Conservation (phyloP, 192 early-diverging fungal genomes). For the Entomortierella lignicola region DNA sequence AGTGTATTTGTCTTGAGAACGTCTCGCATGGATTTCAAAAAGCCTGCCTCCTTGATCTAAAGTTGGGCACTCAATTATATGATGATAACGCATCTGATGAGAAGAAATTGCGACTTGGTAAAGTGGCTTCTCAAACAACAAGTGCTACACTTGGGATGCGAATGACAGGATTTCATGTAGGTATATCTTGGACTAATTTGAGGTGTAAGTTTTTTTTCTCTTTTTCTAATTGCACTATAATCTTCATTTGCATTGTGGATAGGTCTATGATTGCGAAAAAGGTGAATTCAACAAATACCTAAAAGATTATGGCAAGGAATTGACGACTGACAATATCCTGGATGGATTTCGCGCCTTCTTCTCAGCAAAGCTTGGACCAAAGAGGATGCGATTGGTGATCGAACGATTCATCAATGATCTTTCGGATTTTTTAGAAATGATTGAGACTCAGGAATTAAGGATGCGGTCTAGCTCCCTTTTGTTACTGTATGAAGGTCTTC, state of each 20-base stretch:
- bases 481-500: conserved; percentile 84
- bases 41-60: conserved; percentile 89
- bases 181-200: background rate
- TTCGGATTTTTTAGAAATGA: conserved; percentile 63
- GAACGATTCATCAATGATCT: conserved; percentile 71
- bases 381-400: conserved; percentile 66
- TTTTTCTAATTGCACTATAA: background rate
- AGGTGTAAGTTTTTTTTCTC: too few species aligned
- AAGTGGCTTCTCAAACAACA: conserved; percentile 76
- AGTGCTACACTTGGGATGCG: conserved; percentile 70
- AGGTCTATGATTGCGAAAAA: conserved; percentile 65
- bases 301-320: conserved; percentile 64
- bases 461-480: conserved; percentile 83
- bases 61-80: conserved; percentile 84
- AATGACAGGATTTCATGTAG: conserved; percentile 80
- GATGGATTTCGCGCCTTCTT: conserved; percentile 77
- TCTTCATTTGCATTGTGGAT: too few species aligned
- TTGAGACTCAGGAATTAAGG: conserved; percentile 66
- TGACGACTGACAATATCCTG: conserved; percentile 64
- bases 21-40: conserved; percentile 71
- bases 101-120: conserved; percentile 75
- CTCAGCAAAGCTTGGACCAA: conserved; percentile 57
- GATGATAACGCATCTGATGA: conserved; percentile 77
- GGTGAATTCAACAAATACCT: conserved; percentile 56
- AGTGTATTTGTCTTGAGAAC: conserved; percentile 83